Conservation (phyloP, 306 rosid genomes). For the Medicago truncatula region MtrunA17r5.0-ANR NC_053045.1:42339001-42339500, state of each 20-base stretch:
- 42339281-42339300: constrained; percentile 28
- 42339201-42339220: constrained; percentile 30
- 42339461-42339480: constrained; percentile 34
- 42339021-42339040: constrained; percentile 99
- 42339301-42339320: not conserved
- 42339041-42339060: constrained; percentile 97
- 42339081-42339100: constrained; percentile 89
- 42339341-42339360: constrained; percentile 15
- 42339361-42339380: not conserved
- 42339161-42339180: constrained; percentile 22
- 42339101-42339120: constrained; percentile 84
- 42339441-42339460: constrained; percentile 13
- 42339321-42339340: constrained; percentile 15
- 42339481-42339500: constrained; percentile 15
- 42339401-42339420: constrained; percentile 2
- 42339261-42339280: constrained; percentile 24
- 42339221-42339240: constrained; percentile 31
- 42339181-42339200: constrained; percentile 14
- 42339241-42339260: constrained; percentile 31
- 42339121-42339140: constrained; percentile 75
- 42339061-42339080: constrained; percentile 93
- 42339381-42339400: constrained; percentile 12
- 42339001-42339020: constrained; percentile 96
- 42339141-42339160: constrained; percentile 28
- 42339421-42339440: constrained; percentile 3